Evolutionary conservation across 129 eudicot species (phyloP).

Genomic region (carrot (Daucus carota)): DH1_v3.0 NC_030386.2:32328001-32328500

Average conservation of each 20-base stretch:
- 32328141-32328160: constrained; percentile 30
- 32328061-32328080: too few species aligned
- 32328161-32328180: constrained; percentile 32
- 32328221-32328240: constrained; percentile 53
- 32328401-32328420: constrained; percentile 2
- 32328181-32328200: constrained; percentile 41
- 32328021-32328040: too few species aligned
- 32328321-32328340: constrained; percentile 11
- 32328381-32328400: not conserved
- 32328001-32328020: too few species aligned
- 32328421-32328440: constrained; percentile 10
- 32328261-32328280: constrained; percentile 83
- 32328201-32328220: constrained; percentile 33
- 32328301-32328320: constrained; percentile 11
- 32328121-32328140: constrained; percentile 51
- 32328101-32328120: constrained; percentile 52
- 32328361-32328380: too few species aligned
- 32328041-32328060: too few species aligned
- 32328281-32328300: constrained; percentile 86
- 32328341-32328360: constrained; percentile 2
- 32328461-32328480: constrained; percentile 6
- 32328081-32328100: constrained; percentile 31
- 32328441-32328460: not conserved
- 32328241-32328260: constrained; percentile 50
- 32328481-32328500: not conserved